phyloP scores from a whole-genome alignment of 768 basidiomycete species.

The Mycena alexandri region DNA sequence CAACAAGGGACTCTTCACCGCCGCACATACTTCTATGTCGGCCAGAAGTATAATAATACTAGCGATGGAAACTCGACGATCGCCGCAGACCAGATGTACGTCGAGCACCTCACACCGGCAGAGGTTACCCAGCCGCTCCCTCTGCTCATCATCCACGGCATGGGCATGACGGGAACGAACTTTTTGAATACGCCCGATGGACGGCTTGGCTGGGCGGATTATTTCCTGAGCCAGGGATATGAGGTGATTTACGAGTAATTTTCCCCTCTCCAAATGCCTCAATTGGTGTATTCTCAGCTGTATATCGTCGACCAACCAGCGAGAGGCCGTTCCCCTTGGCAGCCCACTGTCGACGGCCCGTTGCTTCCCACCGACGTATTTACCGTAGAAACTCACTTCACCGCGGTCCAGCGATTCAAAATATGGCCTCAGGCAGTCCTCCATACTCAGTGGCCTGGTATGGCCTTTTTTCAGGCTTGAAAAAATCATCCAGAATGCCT shows the following conservation, averaged over 20 bases:
- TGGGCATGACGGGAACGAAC: constrained; percentile 65
- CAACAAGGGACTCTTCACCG: constrained; percentile 54
- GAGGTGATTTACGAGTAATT: constrained; percentile 49
- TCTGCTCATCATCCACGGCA: constrained; percentile 62
- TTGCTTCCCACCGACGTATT: constrained; percentile 37
- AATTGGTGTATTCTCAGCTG: constrained; percentile 42
- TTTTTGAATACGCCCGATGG: constrained; percentile 69
- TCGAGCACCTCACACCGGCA: constrained; percentile 61
- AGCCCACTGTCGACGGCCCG: constrained; percentile 46
- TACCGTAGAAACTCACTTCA: constrained; percentile 48
- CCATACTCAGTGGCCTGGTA: constrained; percentile 29
- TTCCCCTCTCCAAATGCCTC: background rate
- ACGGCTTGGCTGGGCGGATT: constrained; percentile 69
- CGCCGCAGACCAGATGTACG: constrained; percentile 62
- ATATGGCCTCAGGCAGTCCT: constrained; percentile 53
- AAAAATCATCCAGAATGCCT: background rate
- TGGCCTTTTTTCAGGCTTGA: background rate
- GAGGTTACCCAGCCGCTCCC: constrained; percentile 55
- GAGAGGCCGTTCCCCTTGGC: constrained; percentile 54
- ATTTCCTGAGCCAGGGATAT: constrained; percentile 62
- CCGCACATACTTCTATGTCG: constrained; percentile 63
- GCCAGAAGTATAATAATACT: constrained; percentile 55
- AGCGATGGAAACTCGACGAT: constrained; percentile 51
- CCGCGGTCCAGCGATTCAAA: constrained; percentile 46
- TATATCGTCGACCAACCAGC: constrained; percentile 56